phyloP scores from a whole-genome alignment of 164 flowering plant genomes.

The Euptelea pleiosperma region DNA sequence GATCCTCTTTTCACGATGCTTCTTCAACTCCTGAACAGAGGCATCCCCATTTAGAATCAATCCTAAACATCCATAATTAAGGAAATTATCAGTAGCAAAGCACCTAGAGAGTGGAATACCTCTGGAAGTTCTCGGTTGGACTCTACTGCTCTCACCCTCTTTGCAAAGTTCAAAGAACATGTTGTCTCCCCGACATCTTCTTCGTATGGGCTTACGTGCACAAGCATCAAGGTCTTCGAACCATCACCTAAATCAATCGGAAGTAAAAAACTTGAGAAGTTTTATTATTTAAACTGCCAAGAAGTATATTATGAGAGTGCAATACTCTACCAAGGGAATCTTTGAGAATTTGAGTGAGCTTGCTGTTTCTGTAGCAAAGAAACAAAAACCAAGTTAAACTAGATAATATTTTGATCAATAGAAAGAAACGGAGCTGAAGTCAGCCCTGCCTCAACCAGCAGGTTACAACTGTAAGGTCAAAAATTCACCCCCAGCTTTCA shows the following conservation, averaged over 20 bases:
- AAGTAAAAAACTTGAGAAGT: background rate
- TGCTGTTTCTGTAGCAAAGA: conserved; percentile 70
- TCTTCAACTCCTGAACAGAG: conserved; percentile 48
- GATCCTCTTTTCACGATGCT: conserved; percentile 44
- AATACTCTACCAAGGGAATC: conserved; percentile 64
- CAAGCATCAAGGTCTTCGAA: conserved; percentile 78
- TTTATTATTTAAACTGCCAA: no score
- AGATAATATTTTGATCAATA: background rate
- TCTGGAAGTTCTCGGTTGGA: conserved; percentile 46
- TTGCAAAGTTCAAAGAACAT: conserved; percentile 68
- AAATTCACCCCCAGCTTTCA: no score
- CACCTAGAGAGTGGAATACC: conserved; percentile 27
- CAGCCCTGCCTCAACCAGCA: background rate
- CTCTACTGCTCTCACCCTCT: conserved; percentile 63
- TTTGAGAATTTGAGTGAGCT: conserved; percentile 76
- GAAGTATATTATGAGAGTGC: conserved; percentile 7
- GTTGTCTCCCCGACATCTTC: conserved; percentile 66
- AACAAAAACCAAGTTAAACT: conserved; percentile 10
- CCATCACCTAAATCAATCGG: conserved; percentile 43
- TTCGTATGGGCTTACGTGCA: conserved; percentile 63
- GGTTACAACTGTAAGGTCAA: no score
- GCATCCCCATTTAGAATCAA: no score
- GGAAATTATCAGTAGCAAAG: no score
- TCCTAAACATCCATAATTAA: no score
- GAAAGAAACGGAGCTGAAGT: background rate